Evolutionary conservation across 768 basidiomycete species (phyloP), one percentile per base, ranked within the genome.

Genomic region (Kwoniella pini): DNA sequence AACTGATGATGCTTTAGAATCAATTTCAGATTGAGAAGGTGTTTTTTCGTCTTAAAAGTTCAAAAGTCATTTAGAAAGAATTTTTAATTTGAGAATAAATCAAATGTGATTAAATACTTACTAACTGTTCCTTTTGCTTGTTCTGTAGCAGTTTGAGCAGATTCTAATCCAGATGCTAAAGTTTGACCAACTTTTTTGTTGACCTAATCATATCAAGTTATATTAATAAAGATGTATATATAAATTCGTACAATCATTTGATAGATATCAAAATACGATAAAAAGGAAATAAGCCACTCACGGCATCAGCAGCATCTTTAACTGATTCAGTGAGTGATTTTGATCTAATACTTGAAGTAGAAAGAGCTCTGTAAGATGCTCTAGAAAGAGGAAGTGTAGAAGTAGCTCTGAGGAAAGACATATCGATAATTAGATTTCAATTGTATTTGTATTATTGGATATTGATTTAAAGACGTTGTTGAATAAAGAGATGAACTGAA

Each of bases 121-220:
- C 70, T 38, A 42, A 62, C 68, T n/a, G 62, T 67, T 9, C 64
- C 57, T 49, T 69, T 64, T 17, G 62, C 65, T 4, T 15, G 19
- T 12, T 56, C 56, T 4, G 65, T 61, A 15, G 64, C 63, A 13
- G 56, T 30, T 43, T 67, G 55, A 28, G 60, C 57, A 24, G 38
- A 50, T 7, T 71, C 69, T 7, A 71, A 26, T 31, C 70, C 70
- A 10, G 59, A 33, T 31, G 70, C 70, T 9, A 72, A 57, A 15
- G 68, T 69, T 54, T 69, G 55, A 21, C 70, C 70, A 36, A 72
- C 65, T 43, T 72, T 72, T 44, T 72, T 72, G 65, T 72, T 72
- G 27, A 72, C 57, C 70, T 72, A 30, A n/a, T n/a, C n/a, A n/a
- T n/a, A n/a, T n/a, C n/a, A n/a, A n/a, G n/a, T n/a, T n/a, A n/a